Base-by-base conservation (phyloP, 2,329 filamentous ascomycete species). In the Gyromitra esculenta region DNA sequence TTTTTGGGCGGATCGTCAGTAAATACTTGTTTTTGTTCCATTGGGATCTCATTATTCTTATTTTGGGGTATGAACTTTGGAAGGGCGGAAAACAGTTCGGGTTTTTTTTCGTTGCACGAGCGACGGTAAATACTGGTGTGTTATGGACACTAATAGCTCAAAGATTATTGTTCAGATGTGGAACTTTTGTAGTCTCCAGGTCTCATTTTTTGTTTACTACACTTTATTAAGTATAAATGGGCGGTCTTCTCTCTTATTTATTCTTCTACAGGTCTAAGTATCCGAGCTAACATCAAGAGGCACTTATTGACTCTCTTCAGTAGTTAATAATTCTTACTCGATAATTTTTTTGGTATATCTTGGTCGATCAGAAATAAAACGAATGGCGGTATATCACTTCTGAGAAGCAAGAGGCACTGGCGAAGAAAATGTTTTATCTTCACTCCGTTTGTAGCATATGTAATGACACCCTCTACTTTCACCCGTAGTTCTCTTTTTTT, bases 1-100 rank as follows among this genome's bases (percentile, higher is more conserved):
- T 64, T 71, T 70, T 70, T 54, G 48, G 59, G 45, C 31, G 50
- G 59, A 48, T 50, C 43, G 48, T 59, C 18, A 13, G 37, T 76
- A 39, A 15, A 52, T 67, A 18, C 48, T 73, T 18, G 1, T 69
- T 37, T 59, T 62, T 31, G 6, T 57, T 25, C 7, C 2, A n/a
- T 48, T 59, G 13, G 18, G 52, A 35, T 18, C 39, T 52, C 21
- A 35, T 56, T 59, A 52, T 41, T 57, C 41, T 71, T 69, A 43
- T 54, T 69, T 50, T 65, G 15, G 57, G 41, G 39, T 25, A 13
- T 35, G 8, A 18, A 37, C 56, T 43, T 59, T 59, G 59, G 39
- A 45, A 39, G 25, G 41, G 25, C 41, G 35, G n/a, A 31, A 6
- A 59, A 39, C 54, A 21, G 37, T 45, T 57, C 56, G 64, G 39